phyloP scores from a whole-genome alignment of 495 filamentous ascomycete genomes.

The Neurospora sp. region DNA sequence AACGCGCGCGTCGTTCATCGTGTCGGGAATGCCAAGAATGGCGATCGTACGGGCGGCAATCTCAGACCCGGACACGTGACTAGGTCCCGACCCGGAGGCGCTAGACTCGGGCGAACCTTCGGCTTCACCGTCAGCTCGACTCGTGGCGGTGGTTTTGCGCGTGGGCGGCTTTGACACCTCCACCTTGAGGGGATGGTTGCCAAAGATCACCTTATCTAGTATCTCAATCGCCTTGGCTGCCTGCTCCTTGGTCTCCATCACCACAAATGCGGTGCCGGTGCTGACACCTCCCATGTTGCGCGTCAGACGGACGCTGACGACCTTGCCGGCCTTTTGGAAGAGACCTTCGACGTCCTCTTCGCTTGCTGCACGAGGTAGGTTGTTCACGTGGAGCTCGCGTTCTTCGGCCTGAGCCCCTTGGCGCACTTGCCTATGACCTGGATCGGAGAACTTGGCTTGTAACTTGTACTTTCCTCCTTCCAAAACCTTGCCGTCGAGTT shows the following conservation, averaged over 20 bases:
- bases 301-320: conserved; percentile 56
- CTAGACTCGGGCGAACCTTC: conserved; percentile 21
- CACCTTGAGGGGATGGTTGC: conserved; percentile 60
- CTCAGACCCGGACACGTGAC: conserved; percentile 10
- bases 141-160: conserved; percentile 33
- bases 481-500: conserved; percentile 56
- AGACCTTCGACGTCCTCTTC: conserved; percentile 59
- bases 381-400: conserved; percentile 74
- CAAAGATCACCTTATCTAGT: conserved; percentile 63
- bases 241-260: conserved; percentile 64
- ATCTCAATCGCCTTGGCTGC: conserved; percentile 53
- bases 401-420: conserved; percentile 74
- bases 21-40: conserved; percentile 59
- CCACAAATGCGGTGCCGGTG: conserved; percentile 68
- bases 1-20: conserved; percentile 60
- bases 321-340: conserved; percentile 64
- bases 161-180: conserved; percentile 41
- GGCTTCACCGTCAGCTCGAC: conserved; percentile 10
- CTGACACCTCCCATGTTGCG: conserved; percentile 52
- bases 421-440: conserved; percentile 63
- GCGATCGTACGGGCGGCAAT: conserved; percentile 46
- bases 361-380: conserved; percentile 53
- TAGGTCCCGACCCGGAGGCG: neutral
- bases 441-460: conserved; percentile 74
- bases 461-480: conserved; percentile 54